These are phyloP conservation scores for Saposhnikovia divaricata DNA, from an alignment of 129 eudicot species.

Conservation along the genomic window DNA sequence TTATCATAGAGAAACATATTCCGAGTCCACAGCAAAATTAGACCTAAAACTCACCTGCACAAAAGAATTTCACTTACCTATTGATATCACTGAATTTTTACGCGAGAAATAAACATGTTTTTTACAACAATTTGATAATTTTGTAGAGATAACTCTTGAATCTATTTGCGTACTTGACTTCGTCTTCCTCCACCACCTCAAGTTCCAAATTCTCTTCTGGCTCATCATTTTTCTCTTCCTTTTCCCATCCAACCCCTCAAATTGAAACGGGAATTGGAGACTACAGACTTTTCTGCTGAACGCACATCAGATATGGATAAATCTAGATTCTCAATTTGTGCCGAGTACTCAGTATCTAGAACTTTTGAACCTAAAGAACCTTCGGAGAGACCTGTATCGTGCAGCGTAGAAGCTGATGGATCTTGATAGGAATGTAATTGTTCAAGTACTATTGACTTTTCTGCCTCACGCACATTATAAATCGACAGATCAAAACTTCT, in stretches of 20 bases:
- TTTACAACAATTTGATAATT: not conserved
- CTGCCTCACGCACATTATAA: not conserved
- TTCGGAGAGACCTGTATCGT: not conserved
- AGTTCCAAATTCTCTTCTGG: constrained; percentile 25
- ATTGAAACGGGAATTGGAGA: too few relatives aligned
- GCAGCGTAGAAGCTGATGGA: not conserved
- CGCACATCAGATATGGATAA: constrained; percentile 1
- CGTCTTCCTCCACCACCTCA: constrained; percentile 56
- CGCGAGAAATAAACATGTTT: not conserved
- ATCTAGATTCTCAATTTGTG: not conserved
- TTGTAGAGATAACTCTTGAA: not conserved
- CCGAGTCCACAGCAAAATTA: not conserved
- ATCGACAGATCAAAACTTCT: not conserved
- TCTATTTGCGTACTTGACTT: constrained; percentile 13
- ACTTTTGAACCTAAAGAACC: not conserved
- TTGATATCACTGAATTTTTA: not conserved
- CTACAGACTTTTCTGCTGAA: too few relatives aligned
- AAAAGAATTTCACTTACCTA: not conserved
- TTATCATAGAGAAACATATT: too few relatives aligned
- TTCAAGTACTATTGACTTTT: not conserved
- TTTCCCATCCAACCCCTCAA: constrained; percentile 54
- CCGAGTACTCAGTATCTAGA: not conserved
- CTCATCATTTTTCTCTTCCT: constrained; percentile 26
- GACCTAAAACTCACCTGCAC: too few relatives aligned
- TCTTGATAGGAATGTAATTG: not conserved